Percentiles rank a stretch among this genome's conserved stretches.
Evolutionary conservation across 176 grass and related monocot genomes (phyloP).

Genomic region (Themeda triandra): DNA sequence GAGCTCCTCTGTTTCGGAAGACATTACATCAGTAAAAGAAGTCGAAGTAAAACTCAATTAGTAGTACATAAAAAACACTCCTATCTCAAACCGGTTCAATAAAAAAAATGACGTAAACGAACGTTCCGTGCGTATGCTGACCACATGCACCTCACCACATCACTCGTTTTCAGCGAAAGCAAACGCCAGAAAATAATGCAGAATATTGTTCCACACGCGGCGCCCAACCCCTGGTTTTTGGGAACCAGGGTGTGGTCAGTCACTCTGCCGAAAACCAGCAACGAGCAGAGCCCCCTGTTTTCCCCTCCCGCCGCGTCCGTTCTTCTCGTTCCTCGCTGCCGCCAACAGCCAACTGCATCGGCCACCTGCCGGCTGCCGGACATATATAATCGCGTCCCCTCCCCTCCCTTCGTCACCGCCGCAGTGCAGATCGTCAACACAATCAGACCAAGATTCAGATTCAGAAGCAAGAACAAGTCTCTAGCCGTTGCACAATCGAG

Average conservation of each 20-base stretch:
- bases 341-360: not conserved
- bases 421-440: not conserved
- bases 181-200: not conserved
- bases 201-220: not conserved
- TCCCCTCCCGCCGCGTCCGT: not conserved
- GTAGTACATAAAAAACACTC: no score
- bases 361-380: not conserved
- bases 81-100: not conserved
- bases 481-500: no score
- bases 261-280: constrained; percentile 31
- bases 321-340: not conserved
- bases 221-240: constrained; percentile 5
- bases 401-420: no score
- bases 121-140: not conserved
- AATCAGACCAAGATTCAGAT: not conserved
- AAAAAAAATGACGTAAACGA: not conserved
- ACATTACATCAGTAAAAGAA: not conserved
- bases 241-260: constrained; percentile 3
- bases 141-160: not conserved
- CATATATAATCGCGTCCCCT: no score
- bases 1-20: no score
- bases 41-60: not conserved
- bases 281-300: constrained; percentile 31
- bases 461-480: not conserved
- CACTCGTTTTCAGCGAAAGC: not conserved